Evolutionary conservation across 768 basidiomycete genomes (phyloP).

Genomic region (Pleurotus cornucopiae): DNA sequence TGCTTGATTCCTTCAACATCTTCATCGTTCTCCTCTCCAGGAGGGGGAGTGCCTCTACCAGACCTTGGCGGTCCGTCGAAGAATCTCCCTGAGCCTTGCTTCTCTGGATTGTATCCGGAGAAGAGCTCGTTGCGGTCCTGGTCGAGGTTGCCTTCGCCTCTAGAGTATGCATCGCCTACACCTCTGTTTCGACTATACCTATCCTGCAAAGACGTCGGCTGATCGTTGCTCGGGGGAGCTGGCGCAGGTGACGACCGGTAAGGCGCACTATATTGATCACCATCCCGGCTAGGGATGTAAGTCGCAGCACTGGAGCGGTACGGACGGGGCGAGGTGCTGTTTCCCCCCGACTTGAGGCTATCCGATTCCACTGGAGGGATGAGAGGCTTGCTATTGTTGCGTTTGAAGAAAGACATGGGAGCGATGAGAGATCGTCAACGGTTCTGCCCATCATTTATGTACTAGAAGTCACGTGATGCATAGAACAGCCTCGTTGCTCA

Average conservation of each 20-base stretch:
- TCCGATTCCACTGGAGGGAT: constrained; percentile 64
- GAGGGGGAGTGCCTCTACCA: constrained; percentile 37
- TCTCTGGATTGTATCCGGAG: constrained; percentile 64
- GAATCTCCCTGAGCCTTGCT: constrained; percentile 59
- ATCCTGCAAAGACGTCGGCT: constrained; percentile 25
- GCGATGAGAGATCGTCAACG: not conserved
- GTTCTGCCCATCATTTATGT: not conserved
- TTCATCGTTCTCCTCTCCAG: constrained; percentile 77
- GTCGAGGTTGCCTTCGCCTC: constrained; percentile 56
- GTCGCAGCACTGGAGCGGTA: constrained; percentile 53
- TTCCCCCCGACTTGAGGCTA: constrained; percentile 24
- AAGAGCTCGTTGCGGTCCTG: constrained; percentile 72
- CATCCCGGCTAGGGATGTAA: constrained; percentile 69
- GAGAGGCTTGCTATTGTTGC: constrained; percentile 49
- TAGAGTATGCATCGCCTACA: constrained; percentile 64
- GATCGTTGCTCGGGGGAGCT: constrained; percentile 6
- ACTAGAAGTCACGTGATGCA: not conserved
- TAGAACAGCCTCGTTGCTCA: not conserved
- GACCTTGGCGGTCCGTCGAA: constrained; percentile 52
- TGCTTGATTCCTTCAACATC: constrained; percentile 95
- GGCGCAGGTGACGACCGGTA: not conserved
- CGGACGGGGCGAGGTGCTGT: constrained; percentile 34
- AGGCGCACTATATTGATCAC: constrained; percentile 45
- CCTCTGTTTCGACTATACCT: constrained; percentile 48
- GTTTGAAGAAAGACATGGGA: constrained; percentile 65